These are phyloP conservation scores for Alternaria gansuensis DNA, from an alignment of 2,329 filamentous ascomycete genomes.

Conservation along the genomic window DNA sequence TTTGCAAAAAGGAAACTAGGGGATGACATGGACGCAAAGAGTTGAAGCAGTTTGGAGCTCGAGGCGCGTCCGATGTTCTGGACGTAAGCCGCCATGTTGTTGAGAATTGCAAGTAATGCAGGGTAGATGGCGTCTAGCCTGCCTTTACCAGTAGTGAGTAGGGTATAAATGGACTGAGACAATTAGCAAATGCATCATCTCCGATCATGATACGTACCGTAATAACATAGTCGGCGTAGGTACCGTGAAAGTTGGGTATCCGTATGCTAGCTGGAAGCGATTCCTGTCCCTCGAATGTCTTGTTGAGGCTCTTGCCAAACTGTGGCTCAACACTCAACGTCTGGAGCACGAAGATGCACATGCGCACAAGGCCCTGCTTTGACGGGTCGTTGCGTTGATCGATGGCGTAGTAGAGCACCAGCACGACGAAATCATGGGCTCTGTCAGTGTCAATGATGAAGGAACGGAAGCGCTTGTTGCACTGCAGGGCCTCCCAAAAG, in stretches of 20 bases:
- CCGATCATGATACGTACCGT: conserved; percentile 65
- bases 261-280: conserved; percentile 83
- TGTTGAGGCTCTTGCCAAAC: conserved; percentile 90
- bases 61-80: conserved; percentile 78
- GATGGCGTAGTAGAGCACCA: conserved; percentile 91
- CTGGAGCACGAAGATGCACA: conserved; percentile 97
- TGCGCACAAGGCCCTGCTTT: conserved; percentile 90
- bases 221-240: conserved; percentile 92
- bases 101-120: conserved; percentile 88
- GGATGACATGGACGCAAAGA: conserved; percentile 91
- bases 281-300: conserved; percentile 86
- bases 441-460: conserved; percentile 97
- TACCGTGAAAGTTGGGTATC: conserved; percentile 83
- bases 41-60: conserved; percentile 82
- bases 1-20: conserved; percentile 92
- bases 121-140: conserved; percentile 92
- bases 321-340: conserved; percentile 92
- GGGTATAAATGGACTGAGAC: conserved; percentile 80
- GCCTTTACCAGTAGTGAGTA: conserved; percentile 91
- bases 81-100: conserved; percentile 88
- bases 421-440: conserved; percentile 89
- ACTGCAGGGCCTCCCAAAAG: conserved; percentile 96
- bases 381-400: conserved; percentile 86
- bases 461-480: conserved; percentile 94
- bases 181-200: conserved; percentile 33